Evolutionary conservation across 306 rosid genomes (phyloP).

Genomic region (Purshia tridentata): DNA sequence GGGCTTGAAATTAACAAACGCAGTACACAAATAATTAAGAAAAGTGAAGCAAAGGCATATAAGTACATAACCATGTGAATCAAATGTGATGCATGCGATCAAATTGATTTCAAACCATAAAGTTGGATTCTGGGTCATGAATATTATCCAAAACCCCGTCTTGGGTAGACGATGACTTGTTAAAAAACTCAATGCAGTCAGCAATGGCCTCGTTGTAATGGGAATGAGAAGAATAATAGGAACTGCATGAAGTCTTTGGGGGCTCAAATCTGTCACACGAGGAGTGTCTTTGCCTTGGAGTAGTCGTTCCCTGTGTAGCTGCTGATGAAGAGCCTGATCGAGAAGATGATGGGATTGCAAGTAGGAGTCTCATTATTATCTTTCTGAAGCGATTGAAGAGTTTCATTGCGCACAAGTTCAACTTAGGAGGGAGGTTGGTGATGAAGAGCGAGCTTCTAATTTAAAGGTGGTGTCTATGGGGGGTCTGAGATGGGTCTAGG

Average conservation of each 20-base stretch:
- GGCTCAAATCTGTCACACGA: constrained; percentile 53
- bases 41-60: background rate
- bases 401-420: constrained; percentile 61
- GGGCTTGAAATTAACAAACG: background rate
- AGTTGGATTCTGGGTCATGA: constrained; percentile 32
- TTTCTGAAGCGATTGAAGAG: constrained; percentile 60
- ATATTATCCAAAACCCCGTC: constrained; percentile 35
- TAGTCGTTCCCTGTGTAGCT: background rate
- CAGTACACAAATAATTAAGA: background rate
- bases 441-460: background rate
- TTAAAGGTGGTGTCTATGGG: constrained; percentile 31
- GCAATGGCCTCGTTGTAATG: constrained; percentile 79
- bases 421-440: constrained; percentile 16
- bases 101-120: constrained; percentile 30
- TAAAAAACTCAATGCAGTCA: constrained; percentile 83
- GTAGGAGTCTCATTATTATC: constrained; percentile 47
- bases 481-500: no score
- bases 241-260: constrained; percentile 79
- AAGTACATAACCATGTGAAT: background rate
- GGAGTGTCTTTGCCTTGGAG: constrained; percentile 31
- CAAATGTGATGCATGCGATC: background rate
- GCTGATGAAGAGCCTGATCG: constrained; percentile 10
- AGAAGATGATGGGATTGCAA: constrained; percentile 35
- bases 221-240: constrained; percentile 63
- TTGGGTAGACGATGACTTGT: constrained; percentile 48